Evolutionary conservation across 768 basidiomycete genomes (phyloP).

Genomic region (Agaricus subrufescens): DNA sequence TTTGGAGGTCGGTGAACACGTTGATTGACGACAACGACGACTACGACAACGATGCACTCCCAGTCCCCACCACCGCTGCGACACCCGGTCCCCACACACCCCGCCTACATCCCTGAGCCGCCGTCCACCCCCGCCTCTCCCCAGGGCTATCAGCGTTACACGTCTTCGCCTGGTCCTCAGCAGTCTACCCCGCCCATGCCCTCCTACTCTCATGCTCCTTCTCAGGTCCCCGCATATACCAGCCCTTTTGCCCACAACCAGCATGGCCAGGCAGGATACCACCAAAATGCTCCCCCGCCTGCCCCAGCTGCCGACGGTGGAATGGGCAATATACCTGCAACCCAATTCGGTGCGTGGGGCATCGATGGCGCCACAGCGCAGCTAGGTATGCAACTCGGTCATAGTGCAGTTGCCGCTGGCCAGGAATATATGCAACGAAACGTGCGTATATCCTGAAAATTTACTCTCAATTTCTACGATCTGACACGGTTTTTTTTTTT

Average conservation of each 20-base stretch:
- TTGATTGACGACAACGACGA: too few species aligned
- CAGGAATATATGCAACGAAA: slow-evolving; percentile 96
- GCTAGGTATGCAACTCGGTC: slow-evolving; percentile 94
- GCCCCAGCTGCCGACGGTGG: not conserved
- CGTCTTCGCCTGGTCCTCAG: slow-evolving; percentile 49
- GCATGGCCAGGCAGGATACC: slow-evolving; percentile 16
- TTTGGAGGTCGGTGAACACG: too few species aligned
- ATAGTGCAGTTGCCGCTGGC: slow-evolving; percentile 86
- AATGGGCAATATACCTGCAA: slow-evolving; percentile 13
- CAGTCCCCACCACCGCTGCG: slow-evolving; percentile 74
- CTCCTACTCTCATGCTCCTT: slow-evolving; percentile 15
- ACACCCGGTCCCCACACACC: slow-evolving; percentile 87
- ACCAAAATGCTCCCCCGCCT: not conserved
- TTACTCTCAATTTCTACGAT: not conserved
- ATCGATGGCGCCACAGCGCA: slow-evolving; percentile 92
- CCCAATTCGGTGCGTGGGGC: slow-evolving; percentile 72
- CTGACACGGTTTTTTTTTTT: not conserved
- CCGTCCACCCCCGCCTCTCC: slow-evolving; percentile 62
- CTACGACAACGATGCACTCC: too few species aligned
- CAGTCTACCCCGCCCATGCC: slow-evolving; percentile 14
- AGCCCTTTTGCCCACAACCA: slow-evolving; percentile 45
- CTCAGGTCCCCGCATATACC: slow-evolving; percentile 43
- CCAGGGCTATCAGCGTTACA: slow-evolving; percentile 69
- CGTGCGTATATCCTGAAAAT: slow-evolving; percentile 39
- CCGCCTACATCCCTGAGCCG: slow-evolving; percentile 79